Conservation (phyloP, 1,139 yeast genomes). For the Yamadazyma sp. region DNA sequence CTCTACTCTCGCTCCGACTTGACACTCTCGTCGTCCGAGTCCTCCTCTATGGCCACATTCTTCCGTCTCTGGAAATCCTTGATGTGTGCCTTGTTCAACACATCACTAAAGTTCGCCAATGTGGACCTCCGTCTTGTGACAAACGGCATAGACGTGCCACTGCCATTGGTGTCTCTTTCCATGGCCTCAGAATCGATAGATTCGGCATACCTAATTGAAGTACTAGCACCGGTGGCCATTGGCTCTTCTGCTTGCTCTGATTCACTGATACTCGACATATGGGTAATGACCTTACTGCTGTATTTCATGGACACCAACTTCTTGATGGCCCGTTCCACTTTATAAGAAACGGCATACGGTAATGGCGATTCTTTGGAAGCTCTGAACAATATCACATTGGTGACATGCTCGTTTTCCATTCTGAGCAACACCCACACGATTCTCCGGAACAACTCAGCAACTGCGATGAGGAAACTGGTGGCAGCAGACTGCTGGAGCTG, state of each 20-base stretch:
- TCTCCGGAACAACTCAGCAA: slow-evolving; percentile 79
- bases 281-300: slow-evolving; percentile 1
- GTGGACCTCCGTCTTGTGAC: slow-evolving; percentile 32
- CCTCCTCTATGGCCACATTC: slow-evolving; percentile 30
- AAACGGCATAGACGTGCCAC: slow-evolving; percentile 2
- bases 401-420: slow-evolving; percentile 93
- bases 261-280: background rate
- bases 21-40: slow-evolving; percentile 32
- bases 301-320: slow-evolving; percentile 39
- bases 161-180: slow-evolving; percentile 7
- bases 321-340: slow-evolving; percentile 42
- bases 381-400: slow-evolving; percentile 79
- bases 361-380: slow-evolving; percentile 86
- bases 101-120: slow-evolving; percentile 50
- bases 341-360: slow-evolving; percentile 60
- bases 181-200: slow-evolving; percentile 11
- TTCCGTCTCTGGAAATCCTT: slow-evolving; percentile 81
- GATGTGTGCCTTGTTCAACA: slow-evolving; percentile 77
- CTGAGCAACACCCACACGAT: slow-evolving; percentile 88
- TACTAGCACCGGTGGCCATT: slow-evolving; percentile 11
- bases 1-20: background rate
- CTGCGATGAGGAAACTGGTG: slow-evolving; percentile 81
- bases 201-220: slow-evolving; percentile 14
- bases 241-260: slow-evolving; percentile 4
- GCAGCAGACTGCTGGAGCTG: slow-evolving; percentile 88